phyloP scores from a whole-genome alignment of 139 green algal species.

The Nannochloris sp. region DNA sequence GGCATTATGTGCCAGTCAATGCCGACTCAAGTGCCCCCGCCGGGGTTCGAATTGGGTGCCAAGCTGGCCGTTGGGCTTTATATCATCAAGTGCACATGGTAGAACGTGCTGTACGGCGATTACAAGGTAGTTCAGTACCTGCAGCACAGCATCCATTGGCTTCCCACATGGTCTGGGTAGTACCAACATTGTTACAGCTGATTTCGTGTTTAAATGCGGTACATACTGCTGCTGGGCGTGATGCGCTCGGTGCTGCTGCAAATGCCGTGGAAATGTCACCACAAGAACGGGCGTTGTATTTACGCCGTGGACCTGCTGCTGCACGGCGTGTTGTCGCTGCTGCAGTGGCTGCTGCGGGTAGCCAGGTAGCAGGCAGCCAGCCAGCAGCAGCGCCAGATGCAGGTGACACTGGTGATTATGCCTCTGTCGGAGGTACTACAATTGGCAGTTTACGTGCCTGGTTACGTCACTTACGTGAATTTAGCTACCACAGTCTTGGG shows the following conservation, averaged over 20 bases:
- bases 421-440: slow-evolving; percentile 27
- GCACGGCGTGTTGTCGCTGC: not conserved
- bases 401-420: slow-evolving; percentile 26
- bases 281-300: slow-evolving; percentile 52
- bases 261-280: slow-evolving; percentile 48
- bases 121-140: not conserved
- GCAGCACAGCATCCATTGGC: slow-evolving; percentile 11
- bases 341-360: not conserved
- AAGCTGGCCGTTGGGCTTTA: slow-evolving; percentile 44
- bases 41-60: slow-evolving; percentile 1
- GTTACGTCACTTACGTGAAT: slow-evolving; percentile 37
- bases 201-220: slow-evolving; percentile 45
- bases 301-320: slow-evolving; percentile 20
- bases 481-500: slow-evolving; percentile 38
- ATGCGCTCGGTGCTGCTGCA: slow-evolving; percentile 16
- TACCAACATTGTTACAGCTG: slow-evolving; percentile 28
- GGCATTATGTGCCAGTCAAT: slow-evolving; percentile 26
- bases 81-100: slow-evolving; percentile 66
- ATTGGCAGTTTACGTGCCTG: slow-evolving; percentile 25
- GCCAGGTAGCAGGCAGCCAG: too few relatives aligned
- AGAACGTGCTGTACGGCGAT: slow-evolving; percentile 44
- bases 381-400: too few relatives aligned
- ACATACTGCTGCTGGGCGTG: slow-evolving; percentile 24
- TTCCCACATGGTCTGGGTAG: slow-evolving; percentile 38
- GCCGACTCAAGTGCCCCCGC: not conserved